Conservation (phyloP, 2,329 filamentous ascomycete species). For the Botrytis galanthina region DNA sequence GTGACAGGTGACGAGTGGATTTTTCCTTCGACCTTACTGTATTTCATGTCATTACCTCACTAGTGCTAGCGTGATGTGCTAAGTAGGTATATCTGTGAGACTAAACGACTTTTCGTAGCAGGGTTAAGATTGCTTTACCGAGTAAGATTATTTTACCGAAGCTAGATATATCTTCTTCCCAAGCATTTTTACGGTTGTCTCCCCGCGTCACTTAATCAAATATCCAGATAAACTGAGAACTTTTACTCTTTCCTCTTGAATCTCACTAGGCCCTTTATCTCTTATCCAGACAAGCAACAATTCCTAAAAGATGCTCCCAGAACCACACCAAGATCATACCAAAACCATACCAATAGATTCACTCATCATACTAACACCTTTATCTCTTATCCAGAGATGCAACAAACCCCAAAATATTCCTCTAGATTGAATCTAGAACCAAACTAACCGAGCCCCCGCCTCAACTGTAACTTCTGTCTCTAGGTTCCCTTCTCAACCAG, state of each 20-base stretch:
- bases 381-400: not conserved
- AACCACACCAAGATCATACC: not conserved
- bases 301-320: not conserved
- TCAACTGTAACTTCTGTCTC: not conserved
- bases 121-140: not conserved
- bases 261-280: not conserved
- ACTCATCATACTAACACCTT: no score
- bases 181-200: not conserved
- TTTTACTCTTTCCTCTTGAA: not conserved
- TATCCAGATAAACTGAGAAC: not conserved
- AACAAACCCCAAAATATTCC: not conserved
- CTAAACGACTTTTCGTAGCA: not conserved
- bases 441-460: not conserved
- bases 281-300: not conserved
- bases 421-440: not conserved
- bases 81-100: not conserved
- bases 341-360: not conserved
- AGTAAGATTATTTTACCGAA: not conserved
- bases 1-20: not conserved
- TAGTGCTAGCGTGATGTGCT: not conserved
- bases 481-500: not conserved
- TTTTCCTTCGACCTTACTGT: not conserved
- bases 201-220: not conserved
- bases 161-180: not conserved
- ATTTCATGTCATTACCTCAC: not conserved